These are phyloP conservation scores for Tylopilus rubrobrunneus DNA, from an alignment of 768 basidiomycete species.

Conservation along the genomic window DNA sequence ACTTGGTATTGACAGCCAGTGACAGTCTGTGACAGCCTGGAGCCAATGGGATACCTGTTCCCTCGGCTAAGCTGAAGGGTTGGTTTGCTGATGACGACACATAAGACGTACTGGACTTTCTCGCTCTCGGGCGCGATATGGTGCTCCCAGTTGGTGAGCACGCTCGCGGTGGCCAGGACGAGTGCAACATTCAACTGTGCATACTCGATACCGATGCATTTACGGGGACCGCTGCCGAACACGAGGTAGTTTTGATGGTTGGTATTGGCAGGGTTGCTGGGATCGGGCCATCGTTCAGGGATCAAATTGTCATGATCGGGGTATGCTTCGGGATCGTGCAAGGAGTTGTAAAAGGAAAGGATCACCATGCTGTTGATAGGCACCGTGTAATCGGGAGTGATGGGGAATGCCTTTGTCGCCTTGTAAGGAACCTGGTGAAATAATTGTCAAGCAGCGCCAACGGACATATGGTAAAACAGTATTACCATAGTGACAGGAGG, in stretches of 20 bases:
- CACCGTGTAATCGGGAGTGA: slow-evolving; percentile 87
- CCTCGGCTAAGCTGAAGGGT: too few species aligned
- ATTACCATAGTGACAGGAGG: slow-evolving; percentile 95
- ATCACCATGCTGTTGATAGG: slow-evolving; percentile 93
- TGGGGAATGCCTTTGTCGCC: slow-evolving; percentile 86
- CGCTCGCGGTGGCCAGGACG: slow-evolving; percentile 77
- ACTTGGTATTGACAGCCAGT: too few species aligned
- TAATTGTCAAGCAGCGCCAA: slow-evolving; percentile 6
- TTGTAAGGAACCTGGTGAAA: slow-evolving; percentile 82
- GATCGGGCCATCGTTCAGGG: slow-evolving; percentile 93
- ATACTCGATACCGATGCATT: slow-evolving; percentile 91
- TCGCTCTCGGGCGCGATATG: slow-evolving; percentile 73
- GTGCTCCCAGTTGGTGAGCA: slow-evolving; percentile 84
- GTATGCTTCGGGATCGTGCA: slow-evolving; percentile 87
- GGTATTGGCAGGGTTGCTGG: slow-evolving; percentile 64
- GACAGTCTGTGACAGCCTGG: too few species aligned
- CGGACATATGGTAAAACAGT: slow-evolving; percentile 1
- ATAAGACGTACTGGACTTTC: slow-evolving; percentile 68
- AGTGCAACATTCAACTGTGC: slow-evolving; percentile 88
- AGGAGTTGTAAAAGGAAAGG: slow-evolving; percentile 86
- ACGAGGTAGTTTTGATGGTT: slow-evolving; percentile 96
- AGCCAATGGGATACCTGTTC: too few species aligned
- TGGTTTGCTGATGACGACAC: too few species aligned
- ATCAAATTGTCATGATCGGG: slow-evolving; percentile 77
- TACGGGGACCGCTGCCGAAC: slow-evolving; percentile 90